Conservation (phyloP, 2,329 filamentous ascomycete genomes). For the Colletotrichum sp. region DNA sequence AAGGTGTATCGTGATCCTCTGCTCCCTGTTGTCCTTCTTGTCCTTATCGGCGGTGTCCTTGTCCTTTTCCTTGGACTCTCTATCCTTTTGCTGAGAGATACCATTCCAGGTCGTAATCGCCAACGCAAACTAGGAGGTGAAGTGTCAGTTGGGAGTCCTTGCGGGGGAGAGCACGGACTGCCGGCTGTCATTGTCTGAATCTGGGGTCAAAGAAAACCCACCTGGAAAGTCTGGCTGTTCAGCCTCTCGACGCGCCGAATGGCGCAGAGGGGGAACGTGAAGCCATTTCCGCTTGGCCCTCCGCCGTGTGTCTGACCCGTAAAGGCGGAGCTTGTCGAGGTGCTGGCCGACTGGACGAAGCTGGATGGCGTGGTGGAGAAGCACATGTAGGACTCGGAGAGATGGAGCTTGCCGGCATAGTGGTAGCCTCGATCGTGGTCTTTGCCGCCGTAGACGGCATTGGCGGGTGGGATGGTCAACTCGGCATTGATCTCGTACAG, state of each 20-base stretch:
- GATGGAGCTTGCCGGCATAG: slow-evolving; percentile 90
- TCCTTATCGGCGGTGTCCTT: slow-evolving; percentile 40
- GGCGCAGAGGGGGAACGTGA: slow-evolving; percentile 90
- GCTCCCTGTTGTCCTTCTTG: slow-evolving; percentile 60
- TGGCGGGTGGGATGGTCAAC: slow-evolving; percentile 81
- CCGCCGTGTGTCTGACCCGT: slow-evolving; percentile 93
- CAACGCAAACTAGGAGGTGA: slow-evolving; percentile 72
- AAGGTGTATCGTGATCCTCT: slow-evolving; percentile 90
- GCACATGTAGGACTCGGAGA: slow-evolving; percentile 94
- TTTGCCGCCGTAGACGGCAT: slow-evolving; percentile 73
- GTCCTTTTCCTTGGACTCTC: slow-evolving; percentile 46
- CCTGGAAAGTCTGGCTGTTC: slow-evolving; percentile 87
- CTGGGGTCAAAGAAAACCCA: slow-evolving; percentile 30
- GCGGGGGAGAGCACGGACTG: slow-evolving; percentile 1
- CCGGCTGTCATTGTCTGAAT: background rate
- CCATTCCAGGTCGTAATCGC: slow-evolving; percentile 96
- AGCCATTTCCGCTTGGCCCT: slow-evolving; percentile 92
- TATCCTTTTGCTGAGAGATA: slow-evolving; percentile 60
- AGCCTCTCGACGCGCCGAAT: slow-evolving; percentile 91
- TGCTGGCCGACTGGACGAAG: slow-evolving; percentile 81
- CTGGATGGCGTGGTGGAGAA: slow-evolving; percentile 94
- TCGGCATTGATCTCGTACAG: slow-evolving; percentile 97
- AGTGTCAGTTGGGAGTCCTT: background rate
- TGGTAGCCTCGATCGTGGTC: slow-evolving; percentile 78
- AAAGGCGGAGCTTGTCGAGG: slow-evolving; percentile 80